Conservation (phyloP, 2,329 filamentous ascomycete genomes). For the Fusarium sterilihyphosum region DNA sequence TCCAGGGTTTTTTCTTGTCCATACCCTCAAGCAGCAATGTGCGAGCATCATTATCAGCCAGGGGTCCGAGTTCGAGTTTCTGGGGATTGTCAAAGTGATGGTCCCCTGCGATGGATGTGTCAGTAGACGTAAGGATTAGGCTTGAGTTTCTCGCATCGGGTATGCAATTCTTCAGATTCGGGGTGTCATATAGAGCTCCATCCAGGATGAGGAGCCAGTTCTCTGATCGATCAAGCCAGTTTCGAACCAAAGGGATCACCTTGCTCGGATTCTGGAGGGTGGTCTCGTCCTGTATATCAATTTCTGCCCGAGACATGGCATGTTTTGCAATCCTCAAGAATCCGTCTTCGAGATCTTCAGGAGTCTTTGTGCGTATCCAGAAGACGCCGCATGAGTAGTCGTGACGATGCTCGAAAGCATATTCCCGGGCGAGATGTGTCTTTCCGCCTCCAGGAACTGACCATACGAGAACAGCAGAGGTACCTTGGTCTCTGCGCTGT, state of each 20-base stretch:
- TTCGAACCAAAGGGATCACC: slow-evolving; percentile 31
- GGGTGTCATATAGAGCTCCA: slow-evolving; percentile 36
- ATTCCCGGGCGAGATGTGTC: slow-evolving; percentile 39
- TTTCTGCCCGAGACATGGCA: slow-evolving; percentile 18
- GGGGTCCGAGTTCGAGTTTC: slow-evolving; percentile 35
- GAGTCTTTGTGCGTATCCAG: slow-evolving; percentile 38
- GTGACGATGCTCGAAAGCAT: slow-evolving; percentile 35
- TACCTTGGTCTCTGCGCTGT: slow-evolving; percentile 28
- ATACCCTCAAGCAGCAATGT: slow-evolving; percentile 37
- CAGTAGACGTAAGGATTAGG: slow-evolving; percentile 40
- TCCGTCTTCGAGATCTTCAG: slow-evolving; percentile 41
- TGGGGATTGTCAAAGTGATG: slow-evolving; percentile 38
- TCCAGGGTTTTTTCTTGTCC: slow-evolving; percentile 38
- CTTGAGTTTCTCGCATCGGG: slow-evolving; percentile 37
- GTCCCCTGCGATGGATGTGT: slow-evolving; percentile 37
- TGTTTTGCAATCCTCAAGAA: slow-evolving; percentile 38
- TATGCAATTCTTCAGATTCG: slow-evolving; percentile 26
- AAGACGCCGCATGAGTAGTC: slow-evolving; percentile 39
- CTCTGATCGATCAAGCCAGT: slow-evolving; percentile 35
- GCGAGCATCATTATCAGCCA: slow-evolving; percentile 29
- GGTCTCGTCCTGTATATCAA: slow-evolving; percentile 24
- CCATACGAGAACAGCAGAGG: slow-evolving; percentile 39
- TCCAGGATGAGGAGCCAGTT: slow-evolving; percentile 42
- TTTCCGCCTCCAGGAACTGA: slow-evolving; percentile 40
- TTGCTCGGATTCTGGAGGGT: slow-evolving; percentile 22